These are phyloP conservation scores for Endotrypanum monterogeii DNA, from an alignment of 208 protist genomes.

Conservation along the genomic window DNA sequence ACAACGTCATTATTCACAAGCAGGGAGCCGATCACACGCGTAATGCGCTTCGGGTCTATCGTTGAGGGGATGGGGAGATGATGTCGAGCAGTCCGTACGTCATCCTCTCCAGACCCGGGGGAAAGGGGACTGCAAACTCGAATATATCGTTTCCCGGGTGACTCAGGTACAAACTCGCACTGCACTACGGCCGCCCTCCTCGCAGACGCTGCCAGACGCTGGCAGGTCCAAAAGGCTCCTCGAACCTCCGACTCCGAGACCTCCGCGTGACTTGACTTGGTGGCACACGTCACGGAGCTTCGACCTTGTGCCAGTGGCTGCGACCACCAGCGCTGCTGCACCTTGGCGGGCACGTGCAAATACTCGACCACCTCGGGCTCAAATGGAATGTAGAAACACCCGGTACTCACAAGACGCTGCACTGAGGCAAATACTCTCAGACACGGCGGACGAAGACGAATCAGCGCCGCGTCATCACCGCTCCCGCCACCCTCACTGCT, in stretches of 20 bases:
- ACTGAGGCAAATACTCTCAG: constrained; percentile 51
- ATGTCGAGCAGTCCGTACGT: constrained; percentile 2
- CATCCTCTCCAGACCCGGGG: not conserved
- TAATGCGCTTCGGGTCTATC: constrained; percentile 6
- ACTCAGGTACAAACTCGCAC: constrained; percentile 16
- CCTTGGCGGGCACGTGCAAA: constrained; percentile 10
- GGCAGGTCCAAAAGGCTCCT: constrained; percentile 12
- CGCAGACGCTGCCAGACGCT: not conserved
- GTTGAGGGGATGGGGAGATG: constrained; percentile 4
- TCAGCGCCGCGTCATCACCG: constrained; percentile 11
- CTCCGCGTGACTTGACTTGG: not conserved
- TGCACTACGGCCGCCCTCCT: constrained; percentile 9
- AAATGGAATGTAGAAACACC: constrained; percentile 37
- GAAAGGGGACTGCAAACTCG: constrained; percentile 24
- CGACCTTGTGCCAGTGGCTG: not conserved
- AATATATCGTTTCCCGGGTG: not conserved
- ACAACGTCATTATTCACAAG: constrained; percentile 65
- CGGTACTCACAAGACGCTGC: constrained; percentile 33
- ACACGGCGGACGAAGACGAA: constrained; percentile 26
- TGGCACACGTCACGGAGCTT: not conserved
- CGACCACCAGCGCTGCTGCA: constrained; percentile 22
- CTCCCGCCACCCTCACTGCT: not conserved
- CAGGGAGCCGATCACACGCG: constrained; percentile 26
- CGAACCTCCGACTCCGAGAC: not conserved
- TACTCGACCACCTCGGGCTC: constrained; percentile 25